Base-by-base conservation (phyloP, 768 basidiomycete species). In the Fistulinella prunicolor region DNA sequence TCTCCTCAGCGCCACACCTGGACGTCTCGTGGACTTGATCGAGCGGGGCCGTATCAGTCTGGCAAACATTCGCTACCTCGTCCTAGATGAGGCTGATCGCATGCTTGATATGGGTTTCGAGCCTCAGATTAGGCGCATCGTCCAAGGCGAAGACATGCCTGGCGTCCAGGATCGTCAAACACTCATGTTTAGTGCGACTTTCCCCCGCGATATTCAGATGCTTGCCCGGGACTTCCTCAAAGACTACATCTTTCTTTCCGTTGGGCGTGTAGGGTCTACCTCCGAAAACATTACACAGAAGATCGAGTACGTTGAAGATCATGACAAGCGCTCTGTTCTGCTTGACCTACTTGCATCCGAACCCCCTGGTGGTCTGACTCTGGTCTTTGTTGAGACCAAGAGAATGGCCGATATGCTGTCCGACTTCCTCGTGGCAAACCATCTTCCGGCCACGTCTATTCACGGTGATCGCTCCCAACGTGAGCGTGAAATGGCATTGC, bases 21-120 rank as follows among this genome's bases (percentile, higher is more conserved):
- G 92, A 55, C 95, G 96, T 69, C 87, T 98, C 38, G 94, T 98
- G 54, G 96, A 99, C 72, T 79, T 99, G 53, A 95, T 99, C 58
- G 96, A 99, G 73, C 89, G 96, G 60, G 96, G 96, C 12, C 83
- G 90, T 50, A 97, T 99, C 77, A 92, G 89, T 64, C 80, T 99
- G 53, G 83, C 91, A 57, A 97, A 97, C 72, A 86, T 99, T 75
- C 87, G 91, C 61, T 98, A 96, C 70, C 86, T 99, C 49, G 96
- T 99, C 22, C 86, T 99, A 46, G 96, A 99, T 62, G 96, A 99
- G 74, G 96, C 96, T 52, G 96, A 99, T 77, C 89, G 96, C 63
- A 99, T 99, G 96, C 81, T 99, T 64, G 96, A 99, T 76, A 99
- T 99, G 96, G 96, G 96, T 86, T 99, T 99, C 78, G 96, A 99